Evolutionary conservation across 441 rosid genomes (phyloP), one percentile per base, ranked within the genome.

Genomic region (Omphalea diandra): DNA sequence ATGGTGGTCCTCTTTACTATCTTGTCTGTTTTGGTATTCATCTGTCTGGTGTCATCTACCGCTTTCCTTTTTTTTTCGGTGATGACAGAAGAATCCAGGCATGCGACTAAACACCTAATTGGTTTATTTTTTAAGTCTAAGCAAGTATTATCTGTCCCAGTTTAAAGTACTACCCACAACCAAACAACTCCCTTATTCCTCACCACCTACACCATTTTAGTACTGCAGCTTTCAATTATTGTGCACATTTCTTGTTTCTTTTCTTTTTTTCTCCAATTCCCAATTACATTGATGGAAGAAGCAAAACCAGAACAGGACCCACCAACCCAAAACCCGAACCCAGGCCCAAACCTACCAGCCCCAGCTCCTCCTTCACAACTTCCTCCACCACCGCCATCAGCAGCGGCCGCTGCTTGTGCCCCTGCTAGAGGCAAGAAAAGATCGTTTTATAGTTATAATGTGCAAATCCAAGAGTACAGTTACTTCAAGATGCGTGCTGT

Each of bases 1-100:
- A 89, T 83, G 9, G 98, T 91, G 22, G 87, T 88, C 67, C 89
- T 87, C 87, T 85, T 88, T 83, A 93, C 90, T 11, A 93, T 41
- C 82, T 88, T 91, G 72, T 93, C 97, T 40, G 83, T 73, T 70
- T 75, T 76, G 8, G 91, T 89, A 75, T 86, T 84, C 87, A 93
- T 87, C 70, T 4, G 33, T n/a, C n/a, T n/a, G n/a, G n/a, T n/a
- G n/a, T n/a, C 43, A 10, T 50, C 63, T 55, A 0, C 11, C 2
- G 24, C 43, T 53, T 38, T 53, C 26, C 18, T 24, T 32, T 65
- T 3, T n/a, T n/a, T n/a, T n/a, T n/a, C n/a, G n/a, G n/a, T n/a
- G n/a, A n/a, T n/a, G n/a, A n/a, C n/a, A n/a, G n/a, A n/a, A n/a
- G n/a, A n/a, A n/a, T n/a, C n/a, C n/a, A n/a, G n/a, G n/a, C n/a